phyloP scores from a whole-genome alignment of 2,329 filamentous ascomycete species.

The Didymella pomorum region DNA sequence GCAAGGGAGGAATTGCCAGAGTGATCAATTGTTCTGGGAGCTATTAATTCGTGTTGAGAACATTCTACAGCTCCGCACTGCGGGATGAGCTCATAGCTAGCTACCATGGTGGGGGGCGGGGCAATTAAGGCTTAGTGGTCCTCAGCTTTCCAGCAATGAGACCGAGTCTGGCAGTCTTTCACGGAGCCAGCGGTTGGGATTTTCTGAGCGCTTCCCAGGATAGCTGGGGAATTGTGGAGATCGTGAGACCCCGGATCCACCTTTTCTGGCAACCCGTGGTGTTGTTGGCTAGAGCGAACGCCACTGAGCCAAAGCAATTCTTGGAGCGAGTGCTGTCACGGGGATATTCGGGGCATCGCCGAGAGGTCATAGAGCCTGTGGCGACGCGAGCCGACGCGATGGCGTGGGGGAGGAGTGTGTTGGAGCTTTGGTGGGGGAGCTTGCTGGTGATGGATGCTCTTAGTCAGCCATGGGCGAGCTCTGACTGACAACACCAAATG shows the following conservation, averaged over 20 bases:
- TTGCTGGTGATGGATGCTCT: neutral
- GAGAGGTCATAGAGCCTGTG: slow-evolving; percentile 5
- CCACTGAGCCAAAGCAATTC: slow-evolving; percentile 27
- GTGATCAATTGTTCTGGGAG: slow-evolving; percentile 5
- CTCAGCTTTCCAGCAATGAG: slow-evolving; percentile 31
- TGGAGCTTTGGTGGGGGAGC: slow-evolving; percentile 1
- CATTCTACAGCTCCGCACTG: slow-evolving; percentile 36
- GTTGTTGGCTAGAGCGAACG: slow-evolving; percentile 31
- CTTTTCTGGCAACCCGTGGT: slow-evolving; percentile 35
- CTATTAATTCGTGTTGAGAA: slow-evolving; percentile 43
- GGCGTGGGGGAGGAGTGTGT: neutral
- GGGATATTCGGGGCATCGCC: slow-evolving; percentile 15
- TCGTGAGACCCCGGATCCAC: slow-evolving; percentile 43
- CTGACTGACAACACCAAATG: slow-evolving; percentile 7
- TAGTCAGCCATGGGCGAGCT: slow-evolving; percentile 18
- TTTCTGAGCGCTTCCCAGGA: slow-evolving; percentile 33
- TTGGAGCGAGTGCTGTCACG: neutral
- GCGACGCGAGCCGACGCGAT: slow-evolving; percentile 13
- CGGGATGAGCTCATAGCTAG: slow-evolving; percentile 50
- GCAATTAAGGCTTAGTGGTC: slow-evolving; percentile 35
- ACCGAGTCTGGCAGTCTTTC: slow-evolving; percentile 19
- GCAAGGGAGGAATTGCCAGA: slow-evolving; percentile 3
- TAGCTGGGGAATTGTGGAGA: slow-evolving; percentile 39
- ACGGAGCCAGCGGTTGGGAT: slow-evolving; percentile 26
- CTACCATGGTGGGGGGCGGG: slow-evolving; percentile 45